Evolutionary conservation across 805 yeast genomes (phyloP).

Genomic region (Nematodospora valgi): DNA sequence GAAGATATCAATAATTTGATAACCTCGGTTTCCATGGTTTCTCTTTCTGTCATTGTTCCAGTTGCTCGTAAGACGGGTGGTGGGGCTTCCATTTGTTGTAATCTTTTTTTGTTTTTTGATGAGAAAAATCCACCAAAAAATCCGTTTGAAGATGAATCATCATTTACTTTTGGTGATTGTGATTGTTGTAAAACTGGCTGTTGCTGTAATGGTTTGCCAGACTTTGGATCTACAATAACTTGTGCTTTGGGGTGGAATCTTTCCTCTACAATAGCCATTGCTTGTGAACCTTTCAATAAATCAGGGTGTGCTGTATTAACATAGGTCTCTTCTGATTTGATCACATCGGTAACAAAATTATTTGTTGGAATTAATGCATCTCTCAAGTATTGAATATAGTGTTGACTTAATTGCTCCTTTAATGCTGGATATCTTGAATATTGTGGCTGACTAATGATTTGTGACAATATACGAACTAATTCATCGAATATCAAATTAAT

Average conservation of each 20-base stretch:
- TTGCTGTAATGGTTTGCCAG: slow-evolving; percentile 74
- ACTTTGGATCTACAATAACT: slow-evolving; percentile 79
- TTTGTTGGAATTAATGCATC: slow-evolving; percentile 81
- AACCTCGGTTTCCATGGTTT: slow-evolving; percentile 94
- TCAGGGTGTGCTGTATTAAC: slow-evolving; percentile 98
- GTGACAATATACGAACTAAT: slow-evolving; percentile 83
- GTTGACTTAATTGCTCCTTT: slow-evolving; percentile 79
- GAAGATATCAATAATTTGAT: slow-evolving; percentile 88
- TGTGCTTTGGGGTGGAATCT: slow-evolving; percentile 75
- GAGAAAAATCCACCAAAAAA: slow-evolving; percentile 96
- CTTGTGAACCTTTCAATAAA: slow-evolving; percentile 89
- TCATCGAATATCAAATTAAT: slow-evolving; percentile 91
- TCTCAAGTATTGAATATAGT: slow-evolving; percentile 76
- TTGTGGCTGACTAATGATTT: slow-evolving; percentile 75
- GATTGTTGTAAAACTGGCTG: slow-evolving; percentile 34
- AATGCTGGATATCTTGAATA: slow-evolving; percentile 88
- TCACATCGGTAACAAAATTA: slow-evolving; percentile 77
- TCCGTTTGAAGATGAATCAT: slow-evolving; percentile 61
- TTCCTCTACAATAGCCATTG: slow-evolving; percentile 90
- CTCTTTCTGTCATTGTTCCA: slow-evolving; percentile 91
- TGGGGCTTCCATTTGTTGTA: slow-evolving; percentile 96
- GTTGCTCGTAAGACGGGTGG: slow-evolving; percentile 92
- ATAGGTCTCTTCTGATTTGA: slow-evolving; percentile 84
- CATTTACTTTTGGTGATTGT: slow-evolving; percentile 17
- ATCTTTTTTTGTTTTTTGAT: slow-evolving; percentile 86